Percentiles rank a stretch among this genome's conserved stretches.
These are phyloP conservation scores for Biscogniauxia mediterranea DNA, from an alignment of 2,329 filamentous ascomycete species.

Conservation along the genomic window DNA sequence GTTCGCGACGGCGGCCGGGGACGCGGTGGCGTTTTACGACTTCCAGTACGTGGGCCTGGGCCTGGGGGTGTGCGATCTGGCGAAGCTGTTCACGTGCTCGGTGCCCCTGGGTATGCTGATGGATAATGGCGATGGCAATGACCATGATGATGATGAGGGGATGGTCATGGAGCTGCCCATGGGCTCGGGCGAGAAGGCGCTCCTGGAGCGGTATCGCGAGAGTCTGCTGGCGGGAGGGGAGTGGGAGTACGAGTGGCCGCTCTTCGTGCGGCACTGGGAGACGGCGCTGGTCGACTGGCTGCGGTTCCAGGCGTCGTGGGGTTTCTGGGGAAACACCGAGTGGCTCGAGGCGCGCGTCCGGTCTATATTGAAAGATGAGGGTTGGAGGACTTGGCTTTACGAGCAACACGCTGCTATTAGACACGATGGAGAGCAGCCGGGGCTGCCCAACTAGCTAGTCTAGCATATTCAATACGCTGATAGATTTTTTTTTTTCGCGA, in stretches of 20 bases:
- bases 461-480: background rate
- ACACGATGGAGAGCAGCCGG: background rate
- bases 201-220: conserved; percentile 52
- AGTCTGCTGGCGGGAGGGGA: conserved; percentile 32
- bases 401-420: conserved; percentile 8
- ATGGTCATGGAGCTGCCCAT: conserved; percentile 43
- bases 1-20: conserved; percentile 51
- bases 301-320: conserved; percentile 59
- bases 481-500: background rate
- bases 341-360: conserved; percentile 57
- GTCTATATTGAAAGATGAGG: conserved; percentile 43
- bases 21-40: conserved; percentile 62
- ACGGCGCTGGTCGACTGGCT: conserved; percentile 67
- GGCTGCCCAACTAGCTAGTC: background rate
- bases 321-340: conserved; percentile 59
- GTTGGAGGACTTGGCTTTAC: conserved; percentile 46
- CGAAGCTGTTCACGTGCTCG: conserved; percentile 66
- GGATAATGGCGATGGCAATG: no score
- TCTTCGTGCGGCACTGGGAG: conserved; percentile 62
- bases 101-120: conserved; percentile 55
- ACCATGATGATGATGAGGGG: conserved; percentile 19
- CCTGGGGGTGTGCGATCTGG: conserved; percentile 63
- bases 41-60: conserved; percentile 68
- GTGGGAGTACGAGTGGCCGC: conserved; percentile 51
- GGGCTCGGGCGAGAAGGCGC: conserved; percentile 45